Evolutionary conservation across 345 rosid genomes (phyloP), one percentile per base, ranked within the genome.

Genomic region (Excoecaria cochinchinensis): DNA sequence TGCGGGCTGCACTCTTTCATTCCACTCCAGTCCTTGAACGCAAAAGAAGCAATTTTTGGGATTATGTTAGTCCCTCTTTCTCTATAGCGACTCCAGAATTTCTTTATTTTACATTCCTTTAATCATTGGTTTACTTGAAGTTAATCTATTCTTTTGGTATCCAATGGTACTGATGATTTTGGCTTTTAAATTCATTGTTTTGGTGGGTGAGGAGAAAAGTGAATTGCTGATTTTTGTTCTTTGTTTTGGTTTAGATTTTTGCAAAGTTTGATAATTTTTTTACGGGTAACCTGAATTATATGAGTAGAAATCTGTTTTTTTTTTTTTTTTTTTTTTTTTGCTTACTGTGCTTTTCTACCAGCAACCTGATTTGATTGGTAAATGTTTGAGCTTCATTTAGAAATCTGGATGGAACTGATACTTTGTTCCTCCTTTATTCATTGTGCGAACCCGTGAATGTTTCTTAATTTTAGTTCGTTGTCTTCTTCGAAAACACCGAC

Each of bases 1-100:
- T 67, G 58, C 82, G 77, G 67, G 22, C 74, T 60, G 79, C 86
- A 57, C 76, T 87, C 46, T 89, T 92, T 51, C 97, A 92, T 77
- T 85, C 92, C 22, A 86, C 94, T 4, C 86, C 90, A 1, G 85
- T 89, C 55, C 85, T 91, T 53, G 89, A 92, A 83, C 82, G 91
- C 81, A 87, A 83, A 85, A 84, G 86, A 40, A 85, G 85, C 77
- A 77, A 58, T 25, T 50, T 58, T 52, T 82, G 85, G 82, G 77
- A 85, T 52, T 69, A 73, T 65, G 92, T 90, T 61, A 74, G 88
- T 80, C 25, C 75, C 77, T 14, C 63, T 25, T 76, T 70, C 25
- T 58, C 66, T 44, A 8, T 46, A 10, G 3, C 2, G 8, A 39
- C 21, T 51, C 19, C 13, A 24, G 12, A 10, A 61, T 57, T 40